Evolutionary conservation across 2,329 filamentous ascomycete species (phyloP), one percentile per base, ranked within the genome.

Genomic region (Epichloe gansuensis): DNA sequence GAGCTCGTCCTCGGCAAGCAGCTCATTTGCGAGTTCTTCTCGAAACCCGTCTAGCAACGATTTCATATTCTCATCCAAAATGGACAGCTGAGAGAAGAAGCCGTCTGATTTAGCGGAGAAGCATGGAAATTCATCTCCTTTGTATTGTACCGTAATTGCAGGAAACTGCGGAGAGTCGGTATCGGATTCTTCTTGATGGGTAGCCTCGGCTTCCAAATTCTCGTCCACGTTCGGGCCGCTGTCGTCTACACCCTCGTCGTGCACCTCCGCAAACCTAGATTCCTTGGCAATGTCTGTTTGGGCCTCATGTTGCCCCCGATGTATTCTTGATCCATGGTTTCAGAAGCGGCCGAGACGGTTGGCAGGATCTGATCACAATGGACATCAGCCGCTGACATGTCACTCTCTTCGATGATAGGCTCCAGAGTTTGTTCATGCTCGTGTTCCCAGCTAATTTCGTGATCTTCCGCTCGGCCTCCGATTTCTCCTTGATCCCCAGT

Each of bases 1-100:
- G 43, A 79, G 62, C 52, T 78, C 75, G 50, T 79, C 75, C 17
- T 70, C 67, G 3, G 64, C 53, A 5, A 65, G 62, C 3, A 78
- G 61, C 50, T 78, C 76, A 41, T 70, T 67, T 17, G 65, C 61
- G 13, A 79, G 66, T 56, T 77, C 73, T 6, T 63, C 61, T 34
- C 75, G 73, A 34, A 79, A 65, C 5, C 67, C 68, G 17, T 65
- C 61, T 48, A 79, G 59, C 11, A 79, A 65, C 7, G 67, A 63
- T 17, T 72, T 70, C 48, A 79, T 68, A 2, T 69, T 70, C 11
- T 68, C 65, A 41, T 75, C 69, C 17, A 77, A 58, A 3, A 72
- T 63, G 13, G 67, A 67, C 1, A 61, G 55, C 39, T 72, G 68
- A 7, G 72, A 66, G 41, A 78, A 74, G 55, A 78, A 79, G 8